Base-by-base conservation (phyloP, 139 green algal species). In the Picochlorum sp. region DNA sequence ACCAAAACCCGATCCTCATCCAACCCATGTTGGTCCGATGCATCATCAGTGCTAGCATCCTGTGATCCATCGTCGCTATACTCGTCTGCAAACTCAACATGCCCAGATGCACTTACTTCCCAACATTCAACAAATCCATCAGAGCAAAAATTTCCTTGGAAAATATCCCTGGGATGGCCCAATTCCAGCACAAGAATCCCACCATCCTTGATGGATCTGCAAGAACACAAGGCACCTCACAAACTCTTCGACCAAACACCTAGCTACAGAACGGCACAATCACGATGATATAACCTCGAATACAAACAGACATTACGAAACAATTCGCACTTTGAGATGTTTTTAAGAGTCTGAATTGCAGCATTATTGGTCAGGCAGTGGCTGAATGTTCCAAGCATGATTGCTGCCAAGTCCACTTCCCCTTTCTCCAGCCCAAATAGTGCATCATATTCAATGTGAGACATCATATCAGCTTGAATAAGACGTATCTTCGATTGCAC, bases 131-230 rank as follows among this genome's bases (percentile, higher is more conserved):
- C 59, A 41, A 55, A 64, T 10, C 61, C 41, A 35, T 59, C 36
- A 18, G 45, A 43, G 20, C 51, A 26, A 37, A 57, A 73, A 56
- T 32, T 59, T 4, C 65, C 65, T 24, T 39, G 36, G 31, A 57
- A 73, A 47, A 73, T 43, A 39, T 73, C 66, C 1, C 36, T 44
- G 7, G 66, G 59, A 9, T 68, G 59, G 5, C 44, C 35, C 25
- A 73, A 31, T 52, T 73, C 66, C 40, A 73, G 26, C n/a, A 73
- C 51, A 28, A 73, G 35, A 31, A 73, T 26, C 10, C 66, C 66
- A 33, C 66, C 66, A 2, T 52, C 45, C 5, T 49, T 51, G 20
- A 73, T n/a, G 16, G 43, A 39, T 36, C 18, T 37, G 43, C 40
- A 43, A 26, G n/a, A n/a, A n/a, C n/a, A n/a, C n/a, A n/a, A n/a